Evolutionary conservation across 1,139 yeast genomes (phyloP).

Genomic region (Dujonia santamariae): DNA sequence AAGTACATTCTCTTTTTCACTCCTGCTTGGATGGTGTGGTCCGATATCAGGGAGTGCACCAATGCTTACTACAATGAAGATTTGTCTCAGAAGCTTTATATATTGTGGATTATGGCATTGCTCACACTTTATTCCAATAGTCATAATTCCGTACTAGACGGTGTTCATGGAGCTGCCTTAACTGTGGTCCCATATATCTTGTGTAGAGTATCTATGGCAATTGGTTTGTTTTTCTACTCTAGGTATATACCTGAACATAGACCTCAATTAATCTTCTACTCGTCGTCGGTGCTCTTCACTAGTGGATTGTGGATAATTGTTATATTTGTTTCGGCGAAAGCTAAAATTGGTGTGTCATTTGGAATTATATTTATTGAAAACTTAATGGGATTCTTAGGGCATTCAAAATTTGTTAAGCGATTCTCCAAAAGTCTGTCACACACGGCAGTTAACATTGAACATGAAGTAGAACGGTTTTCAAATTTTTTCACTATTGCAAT

Average conservation of each 20-base stretch:
- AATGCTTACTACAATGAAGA: constrained; percentile 66
- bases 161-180: constrained; percentile 36
- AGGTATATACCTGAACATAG: constrained; percentile 53
- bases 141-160: constrained; percentile 35
- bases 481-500: constrained; percentile 63
- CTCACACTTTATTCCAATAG: constrained; percentile 54
- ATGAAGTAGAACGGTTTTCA: constrained; percentile 60
- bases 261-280: constrained; percentile 46
- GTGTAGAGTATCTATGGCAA: constrained; percentile 41
- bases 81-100: constrained; percentile 50
- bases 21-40: constrained; percentile 65
- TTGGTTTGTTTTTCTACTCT: constrained; percentile 42
- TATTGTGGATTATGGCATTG: constrained; percentile 52
- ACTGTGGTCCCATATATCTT: constrained; percentile 47
- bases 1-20: constrained; percentile 50
- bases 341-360: constrained; percentile 46
- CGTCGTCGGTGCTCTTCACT: constrained; percentile 28
- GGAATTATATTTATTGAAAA: constrained; percentile 44
- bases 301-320: constrained; percentile 45
- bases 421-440: constrained; percentile 46
- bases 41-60: constrained; percentile 61
- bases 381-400: constrained; percentile 31
- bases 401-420: constrained; percentile 44
- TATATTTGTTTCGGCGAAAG: constrained; percentile 42
- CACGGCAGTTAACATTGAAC: constrained; percentile 65